Conservation (phyloP, 2,329 filamentous ascomycete genomes). For the Plectosphaerella cucumerina region DNA sequence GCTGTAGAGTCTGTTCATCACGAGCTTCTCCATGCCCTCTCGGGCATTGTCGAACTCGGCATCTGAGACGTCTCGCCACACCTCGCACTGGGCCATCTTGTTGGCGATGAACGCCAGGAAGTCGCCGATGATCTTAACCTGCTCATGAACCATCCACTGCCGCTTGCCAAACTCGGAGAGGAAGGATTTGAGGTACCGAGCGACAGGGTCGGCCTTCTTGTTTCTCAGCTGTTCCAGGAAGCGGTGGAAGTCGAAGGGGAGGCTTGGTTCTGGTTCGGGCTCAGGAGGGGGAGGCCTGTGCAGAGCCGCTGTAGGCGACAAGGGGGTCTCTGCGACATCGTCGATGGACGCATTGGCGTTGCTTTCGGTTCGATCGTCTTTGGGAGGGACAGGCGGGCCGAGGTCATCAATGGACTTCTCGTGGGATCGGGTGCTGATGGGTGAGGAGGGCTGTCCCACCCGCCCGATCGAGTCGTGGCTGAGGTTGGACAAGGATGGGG, state of each 20-base stretch:
- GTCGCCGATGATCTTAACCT: constrained; percentile 97
- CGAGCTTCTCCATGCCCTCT: constrained; percentile 98
- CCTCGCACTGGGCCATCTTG: constrained; percentile 96
- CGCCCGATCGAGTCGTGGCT: neutral
- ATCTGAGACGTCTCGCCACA: constrained; percentile 94
- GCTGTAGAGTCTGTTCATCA: constrained; percentile 95
- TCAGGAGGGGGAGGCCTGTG: constrained; percentile 68
- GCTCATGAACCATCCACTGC: constrained; percentile 99
- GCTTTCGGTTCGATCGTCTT: constrained; percentile 47
- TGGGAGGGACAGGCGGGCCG: constrained; percentile 55
- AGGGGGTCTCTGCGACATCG: constrained; percentile 26
- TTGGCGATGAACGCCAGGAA: constrained; percentile 96
- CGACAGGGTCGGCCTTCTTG: constrained; percentile 95
- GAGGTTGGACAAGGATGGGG: constrained; percentile 35
- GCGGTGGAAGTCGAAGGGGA: constrained; percentile 95
- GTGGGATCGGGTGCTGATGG: constrained; percentile 30
- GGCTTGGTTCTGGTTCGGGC: constrained; percentile 72
- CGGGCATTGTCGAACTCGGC: constrained; percentile 97
- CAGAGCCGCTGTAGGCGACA: constrained; percentile 45
- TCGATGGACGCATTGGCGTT: constrained; percentile 20
- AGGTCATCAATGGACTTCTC: constrained; percentile 38
- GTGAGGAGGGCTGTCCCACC: constrained; percentile 23
- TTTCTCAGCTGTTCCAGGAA: constrained; percentile 95
- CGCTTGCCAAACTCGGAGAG: constrained; percentile 92
- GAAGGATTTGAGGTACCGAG: constrained; percentile 92